A percentile compares a stretch with the other conserved stretches of the same genome.
phyloP scores from a whole-genome alignment of 306 rosid species.

The Cucurbita ficifolia region DNA sequence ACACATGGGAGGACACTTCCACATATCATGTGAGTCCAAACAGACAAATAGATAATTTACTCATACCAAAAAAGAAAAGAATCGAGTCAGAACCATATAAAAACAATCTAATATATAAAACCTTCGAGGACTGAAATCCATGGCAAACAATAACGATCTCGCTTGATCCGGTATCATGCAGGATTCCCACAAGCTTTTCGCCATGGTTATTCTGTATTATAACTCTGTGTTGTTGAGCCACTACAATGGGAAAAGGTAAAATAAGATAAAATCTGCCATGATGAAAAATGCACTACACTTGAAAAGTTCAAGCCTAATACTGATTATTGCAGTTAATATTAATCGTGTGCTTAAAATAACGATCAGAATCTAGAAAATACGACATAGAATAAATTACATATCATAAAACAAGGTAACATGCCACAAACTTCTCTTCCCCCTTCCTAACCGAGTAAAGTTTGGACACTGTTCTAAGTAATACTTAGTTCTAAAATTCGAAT shows the following conservation, averaged over 20 bases:
- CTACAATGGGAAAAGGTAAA: slow-evolving; percentile 8
- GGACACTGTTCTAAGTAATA: background rate
- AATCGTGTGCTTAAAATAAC: no score
- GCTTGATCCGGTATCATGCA: slow-evolving; percentile 48
- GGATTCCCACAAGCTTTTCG: slow-evolving; percentile 67
- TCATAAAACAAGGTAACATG: no score
- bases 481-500: background rate
- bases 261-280: background rate
- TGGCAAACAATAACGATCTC: slow-evolving; percentile 63
- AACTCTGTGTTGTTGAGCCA: slow-evolving; percentile 20
- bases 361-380: no score
- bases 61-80: background rate
- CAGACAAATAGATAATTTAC: background rate
- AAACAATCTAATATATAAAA: background rate
- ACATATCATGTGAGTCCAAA: background rate
- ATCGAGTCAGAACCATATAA: background rate
- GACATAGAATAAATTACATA: no score
- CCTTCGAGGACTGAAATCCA: slow-evolving; percentile 85
- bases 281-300: background rate
- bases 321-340: background rate
- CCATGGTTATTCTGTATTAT: slow-evolving; percentile 32
- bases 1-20: background rate
- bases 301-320: background rate
- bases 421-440: no score
- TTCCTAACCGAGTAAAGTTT: background rate